These are phyloP conservation scores for Inonotus obliquus DNA, from an alignment of 1,284 basidiomycete species.

Conservation along the genomic window DNA sequence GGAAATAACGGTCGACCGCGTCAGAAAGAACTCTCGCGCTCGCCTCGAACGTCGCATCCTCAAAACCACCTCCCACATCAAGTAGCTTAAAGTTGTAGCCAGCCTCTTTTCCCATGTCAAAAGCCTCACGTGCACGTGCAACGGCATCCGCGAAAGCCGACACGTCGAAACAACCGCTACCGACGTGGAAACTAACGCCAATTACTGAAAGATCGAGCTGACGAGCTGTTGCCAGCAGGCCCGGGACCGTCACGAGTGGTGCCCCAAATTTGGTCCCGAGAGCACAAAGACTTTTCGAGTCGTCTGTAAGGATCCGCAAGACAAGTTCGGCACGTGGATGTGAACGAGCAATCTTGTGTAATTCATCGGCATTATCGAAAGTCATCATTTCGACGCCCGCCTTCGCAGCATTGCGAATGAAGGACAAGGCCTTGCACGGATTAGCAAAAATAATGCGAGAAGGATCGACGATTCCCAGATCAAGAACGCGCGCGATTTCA, in stretches of 20 bases:
- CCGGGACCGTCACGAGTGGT: slow-evolving; percentile 77
- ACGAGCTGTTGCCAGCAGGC: slow-evolving; percentile 74
- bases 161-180: slow-evolving; percentile 94
- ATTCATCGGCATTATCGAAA: slow-evolving; percentile 96
- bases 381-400: slow-evolving; percentile 90
- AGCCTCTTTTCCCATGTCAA: slow-evolving; percentile 80
- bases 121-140: slow-evolving; percentile 75
- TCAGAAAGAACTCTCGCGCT: slow-evolving; percentile 72
- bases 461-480: slow-evolving; percentile 66
- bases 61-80: slow-evolving; percentile 96
- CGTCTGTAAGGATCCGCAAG: slow-evolving; percentile 94
- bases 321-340: slow-evolving; percentile 87
- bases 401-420: slow-evolving; percentile 81
- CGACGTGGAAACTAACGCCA: slow-evolving; percentile 98
- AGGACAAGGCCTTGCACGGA: slow-evolving; percentile 96
- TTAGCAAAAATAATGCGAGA: slow-evolving; percentile 95
- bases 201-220: slow-evolving; percentile 84
- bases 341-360: slow-evolving; percentile 88
- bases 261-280: slow-evolving; percentile 98
- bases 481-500: slow-evolving; percentile 85
- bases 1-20: slow-evolving; percentile 83
- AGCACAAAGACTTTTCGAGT: slow-evolving; percentile 90
- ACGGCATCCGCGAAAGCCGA: slow-evolving; percentile 89
- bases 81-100: slow-evolving; percentile 85
- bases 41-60: slow-evolving; percentile 82